These are phyloP conservation scores for Solanum pennellii DNA, from an alignment of 257 asterid species.

Conservation along the genomic window DNA sequence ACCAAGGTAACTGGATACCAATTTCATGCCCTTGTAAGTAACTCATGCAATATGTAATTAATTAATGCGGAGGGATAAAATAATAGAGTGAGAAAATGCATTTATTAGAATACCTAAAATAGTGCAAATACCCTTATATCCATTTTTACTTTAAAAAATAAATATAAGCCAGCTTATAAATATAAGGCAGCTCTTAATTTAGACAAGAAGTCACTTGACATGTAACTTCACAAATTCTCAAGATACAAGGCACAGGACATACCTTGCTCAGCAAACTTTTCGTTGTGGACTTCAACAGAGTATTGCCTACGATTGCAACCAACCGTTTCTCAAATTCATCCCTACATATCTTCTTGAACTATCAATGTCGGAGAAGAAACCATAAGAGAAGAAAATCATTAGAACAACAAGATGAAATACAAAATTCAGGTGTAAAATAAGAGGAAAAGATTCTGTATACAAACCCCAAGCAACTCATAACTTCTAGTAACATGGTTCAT, in stretches of 20 bases:
- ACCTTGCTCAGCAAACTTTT: constrained; percentile 55
- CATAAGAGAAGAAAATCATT: not conserved
- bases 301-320: constrained; percentile 62
- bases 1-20: not conserved
- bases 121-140: not conserved
- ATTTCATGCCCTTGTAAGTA: not conserved
- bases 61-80: not conserved
- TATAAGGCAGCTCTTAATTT: not conserved
- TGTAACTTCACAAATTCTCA: not conserved
- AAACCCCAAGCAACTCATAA: constrained; percentile 50
- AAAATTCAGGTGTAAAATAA: not conserved
- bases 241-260: not conserved
- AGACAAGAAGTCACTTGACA: not conserved
- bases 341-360: constrained; percentile 59
- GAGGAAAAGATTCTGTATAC: not conserved
- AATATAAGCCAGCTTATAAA: not conserved
- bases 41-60: not conserved
- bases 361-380: not conserved
- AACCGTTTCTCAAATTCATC: constrained; percentile 49
- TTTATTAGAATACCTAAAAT: not conserved
- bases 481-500: constrained; percentile 41
- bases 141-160: not conserved
- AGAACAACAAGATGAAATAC: not conserved
- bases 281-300: constrained; percentile 41
- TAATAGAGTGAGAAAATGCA: not conserved